Conservation (phyloP, 2,329 filamentous ascomycete genomes). For the Parastagonospora nodorum region DNA sequence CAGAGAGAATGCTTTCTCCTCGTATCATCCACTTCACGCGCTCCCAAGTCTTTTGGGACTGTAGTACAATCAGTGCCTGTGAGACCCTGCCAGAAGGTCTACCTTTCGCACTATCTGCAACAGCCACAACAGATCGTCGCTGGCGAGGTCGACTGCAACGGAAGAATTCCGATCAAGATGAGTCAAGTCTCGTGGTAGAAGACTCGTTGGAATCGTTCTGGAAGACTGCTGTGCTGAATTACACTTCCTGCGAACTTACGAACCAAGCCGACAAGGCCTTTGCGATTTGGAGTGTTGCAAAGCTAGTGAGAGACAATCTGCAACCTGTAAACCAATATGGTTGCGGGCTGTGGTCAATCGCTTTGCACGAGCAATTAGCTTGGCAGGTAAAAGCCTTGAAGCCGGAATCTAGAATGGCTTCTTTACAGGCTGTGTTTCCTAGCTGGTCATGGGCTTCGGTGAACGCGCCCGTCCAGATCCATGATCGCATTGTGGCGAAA, state of each 20-base stretch:
- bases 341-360: background rate
- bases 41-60: background rate
- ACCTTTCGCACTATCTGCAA: background rate
- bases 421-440: background rate
- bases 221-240: background rate
- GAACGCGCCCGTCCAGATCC: background rate
- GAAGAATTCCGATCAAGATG: background rate
- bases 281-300: background rate
- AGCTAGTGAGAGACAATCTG: background rate
- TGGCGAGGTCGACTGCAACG: slow-evolving; percentile 1
- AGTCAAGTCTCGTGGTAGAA: background rate
- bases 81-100: background rate
- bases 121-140: background rate
- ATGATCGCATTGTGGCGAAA: background rate
- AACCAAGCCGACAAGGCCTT: background rate
- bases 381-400: background rate
- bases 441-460: slow-evolving; percentile 1
- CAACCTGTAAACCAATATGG: background rate
- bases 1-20: slow-evolving; percentile 1
- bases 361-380: background rate
- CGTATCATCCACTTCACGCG: background rate
- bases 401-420: background rate
- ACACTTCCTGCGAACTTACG: background rate
- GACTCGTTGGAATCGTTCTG: background rate
- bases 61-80: background rate